Conservation (phyloP, 2,329 filamentous ascomycete genomes). For the Elsinoe fawcettii region DNA sequence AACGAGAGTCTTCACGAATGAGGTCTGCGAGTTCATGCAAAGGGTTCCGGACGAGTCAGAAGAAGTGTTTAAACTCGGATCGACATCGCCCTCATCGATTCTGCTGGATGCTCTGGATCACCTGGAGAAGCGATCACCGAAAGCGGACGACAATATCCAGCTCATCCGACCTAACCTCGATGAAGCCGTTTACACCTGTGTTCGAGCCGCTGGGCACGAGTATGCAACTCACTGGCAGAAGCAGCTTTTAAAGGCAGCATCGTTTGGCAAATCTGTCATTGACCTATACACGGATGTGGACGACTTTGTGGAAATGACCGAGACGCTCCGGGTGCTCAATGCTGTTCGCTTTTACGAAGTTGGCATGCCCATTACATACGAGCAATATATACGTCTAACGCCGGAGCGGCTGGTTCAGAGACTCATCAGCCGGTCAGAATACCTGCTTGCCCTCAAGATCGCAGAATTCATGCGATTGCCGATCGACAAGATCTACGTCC, state of each 20-base stretch:
- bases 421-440: conserved; percentile 81
- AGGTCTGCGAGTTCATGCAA: conserved; percentile 95
- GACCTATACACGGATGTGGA: conserved; percentile 90
- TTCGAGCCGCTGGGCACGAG: conserved; percentile 87
- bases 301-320: conserved; percentile 97
- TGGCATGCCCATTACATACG: conserved; percentile 82
- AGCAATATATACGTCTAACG: conserved; percentile 85
- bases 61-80: conserved; percentile 81
- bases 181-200: conserved; percentile 88
- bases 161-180: conserved; percentile 80
- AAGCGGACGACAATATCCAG: conserved; percentile 96
- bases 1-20: conserved; percentile 81
- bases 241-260: conserved; percentile 87
- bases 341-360: conserved; percentile 87
- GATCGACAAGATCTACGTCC: conserved; percentile 84
- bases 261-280: conserved; percentile 93
- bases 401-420: conserved; percentile 81
- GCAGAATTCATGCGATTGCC: conserved; percentile 80
- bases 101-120: conserved; percentile 86
- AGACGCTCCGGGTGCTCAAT: conserved; percentile 85
- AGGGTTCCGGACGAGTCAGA: conserved; percentile 65
- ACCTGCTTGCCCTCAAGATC: conserved; percentile 79
- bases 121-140: conserved; percentile 86
- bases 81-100: conserved; percentile 84
- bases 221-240: conserved; percentile 91